These are phyloP conservation scores for Petrea volubilis DNA, from an alignment of 257 asterid genomes.

Conservation along the genomic window DNA sequence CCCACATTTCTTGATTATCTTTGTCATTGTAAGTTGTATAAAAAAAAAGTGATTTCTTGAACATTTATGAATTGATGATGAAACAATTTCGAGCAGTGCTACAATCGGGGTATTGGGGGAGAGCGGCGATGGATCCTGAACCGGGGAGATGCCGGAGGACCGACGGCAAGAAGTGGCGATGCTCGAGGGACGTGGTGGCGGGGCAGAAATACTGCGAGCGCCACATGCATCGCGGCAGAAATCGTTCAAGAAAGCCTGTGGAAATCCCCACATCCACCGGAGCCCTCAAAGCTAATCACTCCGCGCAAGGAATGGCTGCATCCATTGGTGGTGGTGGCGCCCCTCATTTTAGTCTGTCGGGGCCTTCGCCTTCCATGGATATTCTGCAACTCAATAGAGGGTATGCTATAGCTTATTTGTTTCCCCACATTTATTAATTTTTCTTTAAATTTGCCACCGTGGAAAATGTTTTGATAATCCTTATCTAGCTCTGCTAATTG, in stretches of 20 bases:
- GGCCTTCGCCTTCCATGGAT: constrained; percentile 53
- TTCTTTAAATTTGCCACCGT: too few species aligned
- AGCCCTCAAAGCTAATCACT: constrained; percentile 15
- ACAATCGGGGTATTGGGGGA: constrained; percentile 84
- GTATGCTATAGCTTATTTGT: constrained; percentile 21
- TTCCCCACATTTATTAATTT: background rate
- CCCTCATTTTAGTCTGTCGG: constrained; percentile 47
- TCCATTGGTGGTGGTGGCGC: constrained; percentile 16
- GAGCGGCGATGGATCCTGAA: constrained; percentile 72
- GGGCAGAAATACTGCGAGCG: constrained; percentile 78
- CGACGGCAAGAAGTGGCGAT: constrained; percentile 79
- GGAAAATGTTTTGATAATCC: too few species aligned
- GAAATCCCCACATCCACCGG: constrained; percentile 57
- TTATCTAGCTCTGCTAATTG: too few species aligned
- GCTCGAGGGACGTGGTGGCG: constrained; percentile 67
- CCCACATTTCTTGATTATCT: background rate
- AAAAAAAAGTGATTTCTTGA: background rate
- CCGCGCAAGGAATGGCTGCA: constrained; percentile 17
- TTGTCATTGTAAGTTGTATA: background rate
- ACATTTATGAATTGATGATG: background rate
- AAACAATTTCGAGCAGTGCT: constrained; percentile 52
- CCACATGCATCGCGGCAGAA: constrained; percentile 72
- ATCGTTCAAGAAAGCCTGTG: constrained; percentile 97
- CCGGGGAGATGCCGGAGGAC: constrained; percentile 77
- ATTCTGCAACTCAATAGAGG: constrained; percentile 56